Percentiles rank a stretch among this genome's conserved stretches.
These are phyloP conservation scores for Arabidopsis hybrid DNA, from an alignment of 441 rosid genomes.

Conservation along the genomic window DNA sequence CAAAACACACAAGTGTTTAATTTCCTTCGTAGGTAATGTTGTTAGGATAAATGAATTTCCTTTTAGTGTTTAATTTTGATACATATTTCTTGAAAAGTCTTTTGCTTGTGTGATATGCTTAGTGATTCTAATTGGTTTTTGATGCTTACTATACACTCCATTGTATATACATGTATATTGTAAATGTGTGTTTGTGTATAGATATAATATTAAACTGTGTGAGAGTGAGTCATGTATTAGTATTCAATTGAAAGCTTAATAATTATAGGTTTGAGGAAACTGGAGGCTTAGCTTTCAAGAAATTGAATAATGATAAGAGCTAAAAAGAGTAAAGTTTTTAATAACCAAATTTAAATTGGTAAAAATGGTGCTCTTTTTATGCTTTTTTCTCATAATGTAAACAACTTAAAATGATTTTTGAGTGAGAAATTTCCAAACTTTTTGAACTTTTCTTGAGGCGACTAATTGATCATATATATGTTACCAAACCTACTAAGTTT, in stretches of 20 bases:
- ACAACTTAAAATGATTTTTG: slow-evolving; percentile 38
- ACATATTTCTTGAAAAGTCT: slow-evolving; percentile 32
- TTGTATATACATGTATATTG: not conserved
- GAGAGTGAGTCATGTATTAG: slow-evolving; percentile 35
- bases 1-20: too few species aligned
- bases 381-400: not conserved
- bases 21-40: slow-evolving; percentile 47
- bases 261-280: slow-evolving; percentile 39
- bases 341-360: not conserved
- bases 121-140: slow-evolving; percentile 29
- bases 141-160: slow-evolving; percentile 40
- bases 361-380: slow-evolving; percentile 18
- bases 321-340: slow-evolving; percentile 32
- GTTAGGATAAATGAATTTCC: slow-evolving; percentile 19
- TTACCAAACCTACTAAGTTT: slow-evolving; percentile 37
- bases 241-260: slow-evolving; percentile 37
- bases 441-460: slow-evolving; percentile 23
- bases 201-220: slow-evolving; percentile 11
- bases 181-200: not conserved
- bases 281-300: slow-evolving; percentile 48
- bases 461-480: slow-evolving; percentile 33
- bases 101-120: slow-evolving; percentile 37
- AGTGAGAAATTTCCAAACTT: slow-evolving; percentile 47
- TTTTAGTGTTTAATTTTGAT: slow-evolving; percentile 18
- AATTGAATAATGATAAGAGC: slow-evolving; percentile 40